Base-by-base conservation (phyloP, 1,284 basidiomycete genomes). In the Ganoderma multipileum region DNA sequence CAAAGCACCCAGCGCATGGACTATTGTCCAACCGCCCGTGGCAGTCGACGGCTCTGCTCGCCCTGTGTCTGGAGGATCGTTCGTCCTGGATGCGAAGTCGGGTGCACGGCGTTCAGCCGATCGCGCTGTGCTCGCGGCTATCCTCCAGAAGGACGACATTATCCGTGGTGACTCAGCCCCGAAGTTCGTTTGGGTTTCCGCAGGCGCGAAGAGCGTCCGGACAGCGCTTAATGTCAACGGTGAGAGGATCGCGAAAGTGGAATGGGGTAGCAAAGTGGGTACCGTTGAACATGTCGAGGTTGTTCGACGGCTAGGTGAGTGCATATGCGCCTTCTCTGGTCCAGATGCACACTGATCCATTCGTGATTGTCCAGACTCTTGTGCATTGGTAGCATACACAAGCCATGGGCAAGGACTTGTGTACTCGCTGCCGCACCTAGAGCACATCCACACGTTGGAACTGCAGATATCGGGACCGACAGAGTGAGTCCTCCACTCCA, bases 391-490 rank as follows among this genome's bases (percentile, higher is more conserved):
- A 18, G 88, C 86, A 18, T 85, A 91, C 71, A 92, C 90, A 0
- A 87, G 87, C 63, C 80, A 76, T 74, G 80, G 84, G 8, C 83
- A 87, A 30, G 87, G 82, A 0, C 78, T 90, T 7, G 83, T 90
- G 14, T 95, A 94, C 80, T 89, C 92, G 0, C 81, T 95, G 11
- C 94, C 94, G 2, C 82, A 84, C 72, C 82, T 93, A 33, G 89
- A 92, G 73, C 79, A 81, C 52, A 74, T 92, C 38, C 83, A 88
- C 72, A 85, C 83, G 0, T 69, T 89, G 42, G 79, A 85, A 61
- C 77, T 89, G 2, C 83, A 86, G 0, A 74, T 77, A 0, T 71
- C 77, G 3, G 66, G 66, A 4, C 81, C 82, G 16, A 76, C 81
- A 30, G 76, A 82, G 89, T 90, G 75, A 78, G 85, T 76, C 16